Percentiles rank a stretch among this genome's conserved stretches.
phyloP scores from a whole-genome alignment of 192 early-diverging fungal genomes.

The Coemansia sp. region DNA sequence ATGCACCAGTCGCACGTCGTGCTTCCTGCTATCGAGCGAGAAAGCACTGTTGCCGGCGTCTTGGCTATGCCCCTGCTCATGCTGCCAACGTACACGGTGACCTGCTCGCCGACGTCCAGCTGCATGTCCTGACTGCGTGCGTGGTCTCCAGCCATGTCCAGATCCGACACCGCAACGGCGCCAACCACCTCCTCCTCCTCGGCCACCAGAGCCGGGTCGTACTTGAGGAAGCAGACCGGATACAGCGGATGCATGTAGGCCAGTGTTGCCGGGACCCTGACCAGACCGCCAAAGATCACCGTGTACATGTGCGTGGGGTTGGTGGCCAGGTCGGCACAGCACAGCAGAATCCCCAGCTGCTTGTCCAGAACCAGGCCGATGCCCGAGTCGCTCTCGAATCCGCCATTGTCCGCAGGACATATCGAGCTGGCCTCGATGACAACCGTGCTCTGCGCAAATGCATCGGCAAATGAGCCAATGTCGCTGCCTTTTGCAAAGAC shows the following conservation, averaged over 20 bases:
- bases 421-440: slow-evolving; percentile 10
- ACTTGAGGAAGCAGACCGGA: slow-evolving; percentile 9
- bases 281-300: background rate
- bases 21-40: slow-evolving; percentile 14
- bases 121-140: background rate
- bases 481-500: too few species aligned
- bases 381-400: slow-evolving; percentile 54
- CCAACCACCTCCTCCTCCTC: slow-evolving; percentile 63
- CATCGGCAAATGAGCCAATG: background rate
- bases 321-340: slow-evolving; percentile 41
- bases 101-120: slow-evolving; percentile 17
- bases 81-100: slow-evolving; percentile 12
- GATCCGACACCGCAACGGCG: background rate
- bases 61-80: background rate
- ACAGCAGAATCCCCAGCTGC: slow-evolving; percentile 74
- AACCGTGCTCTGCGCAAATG: slow-evolving; percentile 16
- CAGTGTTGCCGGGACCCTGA: background rate
- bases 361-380: slow-evolving; percentile 69
- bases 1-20: slow-evolving; percentile 18
- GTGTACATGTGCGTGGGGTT: background rate
- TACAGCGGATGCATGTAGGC: slow-evolving; percentile 7
- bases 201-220: background rate
- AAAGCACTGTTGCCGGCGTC: slow-evolving; percentile 10
- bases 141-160: background rate
- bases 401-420: slow-evolving; percentile 24